Conservation (phyloP, 805 yeast genomes). For the Candida hispaniensis region DNA sequence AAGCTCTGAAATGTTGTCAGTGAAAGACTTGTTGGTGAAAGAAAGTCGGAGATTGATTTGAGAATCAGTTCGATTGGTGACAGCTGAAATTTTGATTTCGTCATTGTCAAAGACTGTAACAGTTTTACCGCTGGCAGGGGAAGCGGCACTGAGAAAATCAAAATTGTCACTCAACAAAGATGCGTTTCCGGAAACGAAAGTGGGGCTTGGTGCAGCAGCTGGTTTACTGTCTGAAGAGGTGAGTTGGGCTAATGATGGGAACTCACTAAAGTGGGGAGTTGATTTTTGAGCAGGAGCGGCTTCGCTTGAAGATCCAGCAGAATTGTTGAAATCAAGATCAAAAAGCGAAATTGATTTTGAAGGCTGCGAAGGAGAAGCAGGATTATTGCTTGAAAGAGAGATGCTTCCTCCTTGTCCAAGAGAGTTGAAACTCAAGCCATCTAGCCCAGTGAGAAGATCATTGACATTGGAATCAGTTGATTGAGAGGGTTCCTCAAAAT, state of each 20-base stretch:
- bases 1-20: slow-evolving; percentile 37
- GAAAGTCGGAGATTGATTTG: slow-evolving; percentile 37
- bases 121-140: too few species aligned
- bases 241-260: too few species aligned
- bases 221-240: too few species aligned
- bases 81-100: slow-evolving; percentile 9
- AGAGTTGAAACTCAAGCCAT: slow-evolving; percentile 49
- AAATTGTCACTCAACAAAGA: too few species aligned
- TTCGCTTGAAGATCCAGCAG: slow-evolving; percentile 17
- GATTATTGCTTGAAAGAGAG: slow-evolving; percentile 31
- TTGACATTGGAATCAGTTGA: slow-evolving; percentile 36
- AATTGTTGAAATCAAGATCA: slow-evolving; percentile 18
- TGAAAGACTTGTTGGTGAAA: slow-evolving; percentile 39
- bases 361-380: slow-evolving; percentile 25
- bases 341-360: slow-evolving; percentile 19
- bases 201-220: too few species aligned
- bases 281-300: slow-evolving; percentile 21
- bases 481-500: slow-evolving; percentile 45
- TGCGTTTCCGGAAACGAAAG: too few species aligned
- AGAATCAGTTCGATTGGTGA: slow-evolving; percentile 29
- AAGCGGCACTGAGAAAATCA: too few species aligned
- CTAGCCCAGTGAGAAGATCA: slow-evolving; percentile 67
- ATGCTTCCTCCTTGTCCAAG: slow-evolving; percentile 48
- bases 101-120: slow-evolving; percentile 5
- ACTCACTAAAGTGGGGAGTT: too few species aligned